Base-by-base conservation (phyloP, 768 basidiomycete species). In the Steccherinum ochraceum region DNA sequence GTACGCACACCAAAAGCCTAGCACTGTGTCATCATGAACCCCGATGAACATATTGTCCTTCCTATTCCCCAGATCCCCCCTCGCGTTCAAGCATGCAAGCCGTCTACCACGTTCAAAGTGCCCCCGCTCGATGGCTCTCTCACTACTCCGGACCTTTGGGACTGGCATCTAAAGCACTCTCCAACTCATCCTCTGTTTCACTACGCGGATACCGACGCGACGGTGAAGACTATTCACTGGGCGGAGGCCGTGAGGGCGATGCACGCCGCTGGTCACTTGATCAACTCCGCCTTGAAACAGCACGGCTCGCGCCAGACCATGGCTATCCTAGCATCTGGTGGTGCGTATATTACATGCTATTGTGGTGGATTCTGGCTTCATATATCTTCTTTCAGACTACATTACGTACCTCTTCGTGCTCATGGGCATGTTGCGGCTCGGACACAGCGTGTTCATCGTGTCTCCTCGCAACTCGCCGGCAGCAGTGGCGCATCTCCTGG, bases 51-150 rank as follows among this genome's bases (percentile, higher is more conserved):
- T 16, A 40, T 3, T 11, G 13, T 23, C 12, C 24, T 53, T 12
- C 39, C 40, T 12, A 20, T 18, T 19, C 43, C 30, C 11, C 26
- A 12, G 24, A 27, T 35, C 7, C 16, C 41, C 12, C n/a, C n/a
- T n/a, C 30, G 24, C 12, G 26, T 3, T 4, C 18, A 44, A 24
- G 10, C 42, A 12, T 40, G 25, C 25, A 20, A 25, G 35, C 12
- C 19, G 46, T n/a, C n/a, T n/a, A 48, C 49, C 26, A 68, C 69
- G 4, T 73, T 73, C 57, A 46, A 24, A 5, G 53, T 59, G 4
- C 69, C 72, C 3, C 61, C 64, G 1, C 55, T 71, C 5, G 65
- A 69, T 49, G 64, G 66, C 24, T 61, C 60, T 11, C 48, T 72
- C 7, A 58, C 60, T 12, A 24, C 69, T 2, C 63, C 67, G n/a